Base-by-base conservation (phyloP, 768 basidiomycete species). In the Boletus vinaceobasis region DNA sequence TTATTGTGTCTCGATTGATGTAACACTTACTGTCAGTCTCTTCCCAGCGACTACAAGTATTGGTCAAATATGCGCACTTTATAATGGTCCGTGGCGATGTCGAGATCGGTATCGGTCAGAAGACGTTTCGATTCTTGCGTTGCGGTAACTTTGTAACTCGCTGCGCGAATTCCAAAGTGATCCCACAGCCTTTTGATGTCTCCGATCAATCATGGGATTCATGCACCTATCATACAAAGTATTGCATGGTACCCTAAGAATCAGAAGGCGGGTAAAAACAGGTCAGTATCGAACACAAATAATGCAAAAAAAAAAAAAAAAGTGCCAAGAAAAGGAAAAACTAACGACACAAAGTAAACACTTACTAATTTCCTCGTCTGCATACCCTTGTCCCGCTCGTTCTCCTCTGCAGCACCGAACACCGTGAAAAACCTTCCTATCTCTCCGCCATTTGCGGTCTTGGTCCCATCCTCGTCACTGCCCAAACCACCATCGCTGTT, bases 371-470 rank as follows among this genome's bases (percentile, higher is more conserved):
- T 79, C 67, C 89, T 75, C 37, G 83, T 80, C 65, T 87, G 87
- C 75, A 87, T 85, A 38, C 86, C 86, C 63, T 85, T 81, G 71
- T 96, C 93, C 56, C 85, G 76, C 65, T 90, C 86, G 64, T 97
- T 97, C 79, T 96, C 94, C 60, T 79, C 80, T 1, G 94, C 94
- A 1, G 93, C 91, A 38, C 85, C 86, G 62, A 89, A 97, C 17
- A 93, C 90, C 15, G 81, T 88, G 65, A 97, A 97, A 55, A 76
- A 73, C 62, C 83, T 78, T 55, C 77, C 67, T 1, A 64, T 32
- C 5, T 61, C 67, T 15, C 61, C 66, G 3, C 54, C 59, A 39
- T 59, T 52, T 19, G 40, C 32, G 7, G 11, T 44, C 23, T 48
- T 39, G 14, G 33, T 26, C 10, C 37, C 55, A 38, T 38, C 39